phyloP scores from a whole-genome alignment of 768 basidiomycete genomes.

The Guyanaporus albipodus region DNA sequence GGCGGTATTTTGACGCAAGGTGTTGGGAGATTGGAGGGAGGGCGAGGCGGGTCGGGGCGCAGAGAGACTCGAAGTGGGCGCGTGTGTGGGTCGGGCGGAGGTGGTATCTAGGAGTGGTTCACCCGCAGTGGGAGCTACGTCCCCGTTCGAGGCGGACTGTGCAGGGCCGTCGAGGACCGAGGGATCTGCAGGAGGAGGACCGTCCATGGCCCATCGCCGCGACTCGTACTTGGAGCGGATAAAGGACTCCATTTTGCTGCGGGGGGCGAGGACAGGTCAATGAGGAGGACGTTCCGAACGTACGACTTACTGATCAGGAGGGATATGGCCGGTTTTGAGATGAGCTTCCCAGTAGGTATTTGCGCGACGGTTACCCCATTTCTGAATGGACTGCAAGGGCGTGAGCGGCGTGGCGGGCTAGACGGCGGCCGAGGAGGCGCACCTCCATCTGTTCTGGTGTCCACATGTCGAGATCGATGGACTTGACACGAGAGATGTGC shows the following conservation, averaged over 20 bases:
- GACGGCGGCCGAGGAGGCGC: constrained; percentile 15
- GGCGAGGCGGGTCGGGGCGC: constrained; percentile 30
- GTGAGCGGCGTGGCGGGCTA: background rate
- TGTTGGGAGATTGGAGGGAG: constrained; percentile 21
- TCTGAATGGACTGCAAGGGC: constrained; percentile 63
- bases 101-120: constrained; percentile 9
- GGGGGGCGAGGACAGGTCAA: background rate
- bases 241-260: constrained; percentile 97
- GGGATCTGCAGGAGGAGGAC: constrained; percentile 78
- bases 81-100: constrained; percentile 6
- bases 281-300: no score
- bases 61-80: constrained; percentile 18
- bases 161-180: constrained; percentile 57
- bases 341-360: constrained; percentile 98
- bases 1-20: constrained; percentile 16
- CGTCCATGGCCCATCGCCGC: constrained; percentile 89
- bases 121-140: background rate
- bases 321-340: constrained; percentile 84
- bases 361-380: constrained; percentile 92
- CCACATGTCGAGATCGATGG: constrained; percentile 97
- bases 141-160: constrained; percentile 11
- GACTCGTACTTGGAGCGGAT: constrained; percentile 97
- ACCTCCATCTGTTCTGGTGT: constrained; percentile 97
- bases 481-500: constrained; percentile 96
- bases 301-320: constrained; percentile 84